Percentiles rank a stretch among this genome's conserved stretches.
Conservation (phyloP, 768 basidiomycete species). For the Butyriboletus loyo region DNA sequence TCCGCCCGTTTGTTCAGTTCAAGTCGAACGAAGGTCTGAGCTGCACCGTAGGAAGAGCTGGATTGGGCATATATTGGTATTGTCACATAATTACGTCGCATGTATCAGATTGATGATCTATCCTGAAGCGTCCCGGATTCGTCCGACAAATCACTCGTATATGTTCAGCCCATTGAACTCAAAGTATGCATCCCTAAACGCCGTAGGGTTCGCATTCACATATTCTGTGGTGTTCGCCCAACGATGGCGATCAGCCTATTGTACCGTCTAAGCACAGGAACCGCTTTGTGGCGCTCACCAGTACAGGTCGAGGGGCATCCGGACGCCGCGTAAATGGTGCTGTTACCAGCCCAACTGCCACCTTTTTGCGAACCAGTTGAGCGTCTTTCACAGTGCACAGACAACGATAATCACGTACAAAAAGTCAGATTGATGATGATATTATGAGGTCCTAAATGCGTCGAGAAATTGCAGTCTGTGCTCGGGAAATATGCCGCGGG, state of each 20-base stretch:
- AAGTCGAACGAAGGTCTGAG: no score
- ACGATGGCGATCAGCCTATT: neutral
- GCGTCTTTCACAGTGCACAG: constrained; percentile 7
- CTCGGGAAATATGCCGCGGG: constrained; percentile 62
- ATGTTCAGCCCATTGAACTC: constrained; percentile 5
- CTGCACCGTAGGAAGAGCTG: no score
- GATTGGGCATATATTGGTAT: no score
- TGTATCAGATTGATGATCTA: no score
- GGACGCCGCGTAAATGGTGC: constrained; percentile 10
- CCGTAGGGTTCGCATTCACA: neutral
- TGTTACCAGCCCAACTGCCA: constrained; percentile 24
- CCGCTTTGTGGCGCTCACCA: constrained; percentile 14
- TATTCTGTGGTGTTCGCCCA: neutral
- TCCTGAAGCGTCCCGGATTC: neutral
- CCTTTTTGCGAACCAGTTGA: constrained; percentile 5
- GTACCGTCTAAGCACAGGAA: neutral
- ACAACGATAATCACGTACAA: constrained; percentile 4
- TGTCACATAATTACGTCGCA: neutral
- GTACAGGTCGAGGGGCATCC: constrained; percentile 26
- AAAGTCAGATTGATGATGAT: constrained; percentile 33
- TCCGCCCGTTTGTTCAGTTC: no score
- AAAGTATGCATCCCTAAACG: constrained; percentile 3
- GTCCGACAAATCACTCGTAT: neutral
- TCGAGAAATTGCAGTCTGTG: constrained; percentile 54
- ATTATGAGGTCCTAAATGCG: constrained; percentile 51